These are phyloP conservation scores for Phytopythium kandeliae DNA, from an alignment of 352 stramenopile genomes.

Conservation along the genomic window DNA sequence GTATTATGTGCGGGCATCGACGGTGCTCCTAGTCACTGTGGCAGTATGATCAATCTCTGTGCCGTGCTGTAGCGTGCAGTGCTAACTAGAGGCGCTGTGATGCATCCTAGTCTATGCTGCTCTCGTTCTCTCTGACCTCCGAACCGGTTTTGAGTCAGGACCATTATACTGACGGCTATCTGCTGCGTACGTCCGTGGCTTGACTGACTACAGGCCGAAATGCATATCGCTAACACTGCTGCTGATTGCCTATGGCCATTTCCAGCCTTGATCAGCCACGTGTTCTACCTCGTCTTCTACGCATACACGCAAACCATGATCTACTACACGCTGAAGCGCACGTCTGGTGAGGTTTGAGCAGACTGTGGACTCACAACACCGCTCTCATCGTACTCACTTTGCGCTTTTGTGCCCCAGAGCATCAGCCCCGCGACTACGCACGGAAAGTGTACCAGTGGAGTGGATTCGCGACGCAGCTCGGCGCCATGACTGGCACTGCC, in stretches of 20 bases:
- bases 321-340: constrained; percentile 59
- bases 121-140: constrained; percentile 35
- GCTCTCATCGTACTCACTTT: neutral
- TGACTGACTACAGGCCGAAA: neutral
- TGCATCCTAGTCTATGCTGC: constrained; percentile 26
- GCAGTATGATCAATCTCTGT: constrained; percentile 25
- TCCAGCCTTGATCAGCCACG: constrained; percentile 35
- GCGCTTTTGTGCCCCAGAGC: constrained; percentile 17
- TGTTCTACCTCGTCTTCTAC: constrained; percentile 49
- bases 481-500: constrained; percentile 48
- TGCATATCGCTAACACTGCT: neutral
- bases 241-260: neutral
- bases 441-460: constrained; percentile 66
- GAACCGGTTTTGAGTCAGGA: constrained; percentile 32
- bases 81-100: neutral
- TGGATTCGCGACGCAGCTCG: constrained; percentile 56
- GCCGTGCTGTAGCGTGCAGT: neutral
- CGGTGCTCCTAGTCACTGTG: constrained; percentile 21
- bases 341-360: constrained; percentile 18
- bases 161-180: constrained; percentile 26
- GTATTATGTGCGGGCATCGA: constrained; percentile 43
- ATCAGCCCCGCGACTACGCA: constrained; percentile 25
- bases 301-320: constrained; percentile 76
- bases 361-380: neutral
- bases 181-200: constrained; percentile 33